Evolutionary conservation across 345 rosid genomes (phyloP), one percentile per base, ranked within the genome.

Genomic region (Lepidium didymum): DNA sequence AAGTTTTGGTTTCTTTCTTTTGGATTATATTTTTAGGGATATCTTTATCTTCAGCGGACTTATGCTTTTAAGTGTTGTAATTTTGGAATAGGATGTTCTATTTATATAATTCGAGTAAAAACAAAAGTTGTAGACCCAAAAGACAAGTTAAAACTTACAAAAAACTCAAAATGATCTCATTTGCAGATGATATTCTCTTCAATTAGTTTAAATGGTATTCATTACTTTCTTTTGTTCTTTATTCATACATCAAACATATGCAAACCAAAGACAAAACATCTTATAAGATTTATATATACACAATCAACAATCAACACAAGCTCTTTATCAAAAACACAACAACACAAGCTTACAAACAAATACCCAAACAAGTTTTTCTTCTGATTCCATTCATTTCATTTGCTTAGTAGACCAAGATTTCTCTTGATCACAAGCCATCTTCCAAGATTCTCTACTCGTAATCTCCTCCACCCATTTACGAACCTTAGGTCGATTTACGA

Each of bases 361-460:
- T 53, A 33, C 11, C 31, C 67, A 70, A 10, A 50, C 16, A 29
- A 27, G 19, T 9, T 60, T 63, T 35, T 23, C 6, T 38, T 29
- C 35, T 50, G 23, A 42, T 37, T 68, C 46, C 34, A 68, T 53
- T 62, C 37, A 25, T 8, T 45, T 74, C 45, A 8, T 41, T 25
- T 37, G 51, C 37, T 68, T 75, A 29, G 11, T 41, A 61, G 11
- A 68, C 78, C 78, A 75, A 38, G 64, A 44, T 56, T 19, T 46
- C 31, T 54, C 64, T 33, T 12, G 61, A 62, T 75, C 64, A 62
- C 74, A 56, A 8, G 87, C 98, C 85, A 85, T 88, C 44, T 74
- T 54, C 88, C 91, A 86, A n/a, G 91, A 79, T 12, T 85, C 83
- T 63, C 87, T 80, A 3, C 78, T 66, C 5, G 78, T 77, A 75